Evolutionary conservation across 2,329 filamentous ascomycete genomes (phyloP).

Genomic region (Zasmidium angulare): DNA sequence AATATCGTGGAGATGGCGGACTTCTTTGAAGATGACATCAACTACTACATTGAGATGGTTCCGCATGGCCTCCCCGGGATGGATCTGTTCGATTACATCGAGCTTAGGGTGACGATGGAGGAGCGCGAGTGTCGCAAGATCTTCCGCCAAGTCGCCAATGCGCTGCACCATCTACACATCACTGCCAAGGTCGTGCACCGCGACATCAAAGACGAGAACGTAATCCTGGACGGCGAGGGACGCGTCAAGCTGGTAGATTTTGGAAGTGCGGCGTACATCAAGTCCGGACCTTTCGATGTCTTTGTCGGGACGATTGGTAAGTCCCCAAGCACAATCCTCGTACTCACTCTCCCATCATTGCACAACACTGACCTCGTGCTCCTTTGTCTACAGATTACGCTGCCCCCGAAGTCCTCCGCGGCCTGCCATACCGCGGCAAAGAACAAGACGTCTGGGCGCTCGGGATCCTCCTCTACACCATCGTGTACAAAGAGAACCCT

Average conservation of each 20-base stretch:
- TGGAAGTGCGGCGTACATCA: constrained; percentile 96
- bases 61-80: constrained; percentile 94
- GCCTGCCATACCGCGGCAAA: constrained; percentile 87
- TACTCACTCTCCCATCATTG: not conserved
- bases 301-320: constrained; percentile 97
- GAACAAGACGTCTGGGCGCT: constrained; percentile 98
- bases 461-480: constrained; percentile 95
- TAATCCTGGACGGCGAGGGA: constrained; percentile 91
- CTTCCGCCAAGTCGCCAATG: constrained; percentile 87
- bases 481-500: constrained; percentile 98
- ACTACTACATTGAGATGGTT: constrained; percentile 99
- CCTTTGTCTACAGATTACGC: constrained; percentile 72
- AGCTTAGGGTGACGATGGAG: constrained; percentile 93
- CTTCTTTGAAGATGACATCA: constrained; percentile 75
- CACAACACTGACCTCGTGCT: not conserved
- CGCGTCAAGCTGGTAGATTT: constrained; percentile 98
- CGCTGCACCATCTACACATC: constrained; percentile 86
- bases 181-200: constrained; percentile 91
- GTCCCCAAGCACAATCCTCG: no score
- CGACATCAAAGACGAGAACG: constrained; percentile 98
- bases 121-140: constrained; percentile 92
- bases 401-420: constrained; percentile 93
- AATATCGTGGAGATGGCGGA: constrained; percentile 70
- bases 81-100: constrained; percentile 99
- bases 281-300: constrained; percentile 96